phyloP scores from a whole-genome alignment of 2,329 filamentous ascomycete genomes.

The Aureobasidium sp. region DNA sequence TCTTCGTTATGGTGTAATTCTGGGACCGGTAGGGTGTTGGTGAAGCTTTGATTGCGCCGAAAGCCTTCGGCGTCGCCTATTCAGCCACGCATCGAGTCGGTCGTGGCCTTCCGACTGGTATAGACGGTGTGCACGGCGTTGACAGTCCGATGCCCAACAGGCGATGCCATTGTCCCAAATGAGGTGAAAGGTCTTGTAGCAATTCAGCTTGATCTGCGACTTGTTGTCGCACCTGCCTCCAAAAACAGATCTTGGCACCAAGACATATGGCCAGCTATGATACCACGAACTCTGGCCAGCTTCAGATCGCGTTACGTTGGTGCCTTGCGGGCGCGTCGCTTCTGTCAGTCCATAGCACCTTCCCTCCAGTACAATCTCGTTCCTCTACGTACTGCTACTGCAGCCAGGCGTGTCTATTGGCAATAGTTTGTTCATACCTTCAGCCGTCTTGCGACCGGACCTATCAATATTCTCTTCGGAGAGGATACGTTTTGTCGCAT shows the following conservation, averaged over 20 bases:
- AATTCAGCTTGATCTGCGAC: not conserved
- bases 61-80: constrained; percentile 5
- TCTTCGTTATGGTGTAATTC: constrained; percentile 2
- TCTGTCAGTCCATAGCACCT: not conserved
- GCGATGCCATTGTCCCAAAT: not conserved
- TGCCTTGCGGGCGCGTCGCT: not conserved
- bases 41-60: constrained; percentile 5
- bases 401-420: not conserved
- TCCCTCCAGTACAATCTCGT: not conserved
- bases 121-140: not conserved
- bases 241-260: not conserved
- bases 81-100: not conserved
- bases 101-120: not conserved
- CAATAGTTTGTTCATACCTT: constrained; percentile 1
- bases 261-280: not conserved
- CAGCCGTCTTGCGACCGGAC: constrained; percentile 4
- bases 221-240: not conserved
- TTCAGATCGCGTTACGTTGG: not conserved
- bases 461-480: constrained; percentile 3
- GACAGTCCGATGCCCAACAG: not conserved
- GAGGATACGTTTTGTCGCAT: constrained; percentile 10
- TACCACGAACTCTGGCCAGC: not conserved
- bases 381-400: not conserved
- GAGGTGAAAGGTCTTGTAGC: not conserved
- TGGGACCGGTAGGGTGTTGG: not conserved